These are phyloP conservation scores for Venturia asperata DNA, from an alignment of 2,329 filamentous ascomycete genomes.

Conservation along the genomic window DNA sequence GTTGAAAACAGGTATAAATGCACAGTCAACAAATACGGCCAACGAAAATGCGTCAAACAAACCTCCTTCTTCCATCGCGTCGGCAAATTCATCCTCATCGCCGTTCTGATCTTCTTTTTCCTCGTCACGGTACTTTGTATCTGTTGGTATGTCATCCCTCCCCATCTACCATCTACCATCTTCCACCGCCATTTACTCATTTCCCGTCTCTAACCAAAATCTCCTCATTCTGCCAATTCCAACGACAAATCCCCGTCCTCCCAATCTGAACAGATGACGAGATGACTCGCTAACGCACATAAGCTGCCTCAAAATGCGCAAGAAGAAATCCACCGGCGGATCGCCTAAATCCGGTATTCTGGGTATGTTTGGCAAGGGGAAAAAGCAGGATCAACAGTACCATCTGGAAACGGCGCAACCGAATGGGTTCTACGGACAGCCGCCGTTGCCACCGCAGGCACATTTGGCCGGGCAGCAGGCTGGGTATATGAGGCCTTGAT, in stretches of 20 bases:
- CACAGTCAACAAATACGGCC: slow-evolving; percentile 8
- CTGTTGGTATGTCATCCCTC: slow-evolving; percentile 9
- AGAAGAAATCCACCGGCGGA: slow-evolving; percentile 5
- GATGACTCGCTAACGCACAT: neutral
- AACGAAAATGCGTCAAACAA: neutral
- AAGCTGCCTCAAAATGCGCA: slow-evolving; percentile 18
- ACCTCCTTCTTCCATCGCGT: slow-evolving; percentile 16
- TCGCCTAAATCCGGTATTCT: neutral
- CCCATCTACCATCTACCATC: neutral
- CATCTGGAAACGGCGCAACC: slow-evolving; percentile 12
- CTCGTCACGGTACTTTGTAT: neutral
- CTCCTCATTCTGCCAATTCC: neutral
- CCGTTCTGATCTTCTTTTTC: slow-evolving; percentile 14
- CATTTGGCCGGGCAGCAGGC: neutral
- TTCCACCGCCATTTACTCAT: neutral
- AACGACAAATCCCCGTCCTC: neutral
- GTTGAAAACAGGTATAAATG: neutral
- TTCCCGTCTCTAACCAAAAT: neutral
- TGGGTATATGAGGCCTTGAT: neutral
- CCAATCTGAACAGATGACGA: neutral
- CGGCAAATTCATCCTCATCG: slow-evolving; percentile 17
- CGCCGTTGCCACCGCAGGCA: neutral
- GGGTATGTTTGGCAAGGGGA: neutral
- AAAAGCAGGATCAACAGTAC: slow-evolving; percentile 4
- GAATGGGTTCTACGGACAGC: slow-evolving; percentile 11